Evolutionary conservation across 2,329 filamentous ascomycete species (phyloP).

Genomic region (Gaeumannomyces sp.): DNA sequence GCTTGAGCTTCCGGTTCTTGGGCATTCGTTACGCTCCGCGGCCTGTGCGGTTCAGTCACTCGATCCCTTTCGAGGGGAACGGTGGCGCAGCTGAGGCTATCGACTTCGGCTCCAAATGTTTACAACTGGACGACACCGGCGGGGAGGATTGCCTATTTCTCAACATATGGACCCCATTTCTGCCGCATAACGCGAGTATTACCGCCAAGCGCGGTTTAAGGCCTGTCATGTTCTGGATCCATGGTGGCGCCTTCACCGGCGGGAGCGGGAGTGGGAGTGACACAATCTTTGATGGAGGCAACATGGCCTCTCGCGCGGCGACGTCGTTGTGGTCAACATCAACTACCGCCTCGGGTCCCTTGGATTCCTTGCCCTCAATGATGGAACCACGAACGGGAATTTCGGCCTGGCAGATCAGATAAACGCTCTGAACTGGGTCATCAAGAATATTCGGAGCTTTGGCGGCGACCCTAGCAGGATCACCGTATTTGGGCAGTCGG

Average conservation of each 20-base stretch:
- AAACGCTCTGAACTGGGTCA: constrained; percentile 43
- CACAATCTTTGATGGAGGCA: constrained; percentile 42
- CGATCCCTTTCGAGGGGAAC: constrained; percentile 29
- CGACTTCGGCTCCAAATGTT: constrained; percentile 31
- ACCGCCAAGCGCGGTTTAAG: constrained; percentile 20
- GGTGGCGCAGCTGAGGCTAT: constrained; percentile 28
- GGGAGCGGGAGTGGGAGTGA: constrained; percentile 35
- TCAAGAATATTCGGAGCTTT: constrained; percentile 44
- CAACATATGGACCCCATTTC: constrained; percentile 37
- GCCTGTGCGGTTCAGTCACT: constrained; percentile 39
- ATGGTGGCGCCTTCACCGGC: constrained; percentile 49
- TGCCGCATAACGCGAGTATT: constrained; percentile 24
- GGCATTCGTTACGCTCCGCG: constrained; percentile 40
- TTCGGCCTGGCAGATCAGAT: constrained; percentile 44
- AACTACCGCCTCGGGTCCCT: constrained; percentile 55
- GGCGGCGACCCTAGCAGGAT: constrained; percentile 52
- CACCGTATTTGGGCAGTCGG: constrained; percentile 49
- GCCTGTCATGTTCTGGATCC: constrained; percentile 33
- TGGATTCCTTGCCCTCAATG: constrained; percentile 49
- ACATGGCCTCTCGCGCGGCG: constrained; percentile 52
- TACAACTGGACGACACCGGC: constrained; percentile 29
- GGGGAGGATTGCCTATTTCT: constrained; percentile 42
- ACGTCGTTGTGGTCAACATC: constrained; percentile 52
- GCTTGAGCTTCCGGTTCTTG: constrained; percentile 43
- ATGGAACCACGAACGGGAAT: constrained; percentile 40